Conservation (phyloP, 2,329 filamentous ascomycete species). For the Arthrocladium fulminans region DNA sequence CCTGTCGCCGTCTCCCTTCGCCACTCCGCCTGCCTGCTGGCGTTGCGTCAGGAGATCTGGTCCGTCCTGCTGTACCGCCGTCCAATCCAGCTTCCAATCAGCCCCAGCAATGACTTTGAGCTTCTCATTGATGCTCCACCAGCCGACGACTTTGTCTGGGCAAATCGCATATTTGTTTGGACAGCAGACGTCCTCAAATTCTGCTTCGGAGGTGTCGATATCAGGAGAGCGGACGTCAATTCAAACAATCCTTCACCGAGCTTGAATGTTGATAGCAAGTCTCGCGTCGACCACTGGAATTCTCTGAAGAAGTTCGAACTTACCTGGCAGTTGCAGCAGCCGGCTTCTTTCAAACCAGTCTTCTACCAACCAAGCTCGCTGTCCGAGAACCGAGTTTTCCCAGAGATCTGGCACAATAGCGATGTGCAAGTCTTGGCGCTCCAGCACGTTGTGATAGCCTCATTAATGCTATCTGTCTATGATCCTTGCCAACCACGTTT, state of each 20-base stretch:
- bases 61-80: slow-evolving; percentile 36
- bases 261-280: neutral
- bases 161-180: slow-evolving; percentile 53
- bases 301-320: neutral
- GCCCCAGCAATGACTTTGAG: slow-evolving; percentile 26
- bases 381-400: slow-evolving; percentile 38
- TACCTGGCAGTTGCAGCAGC: slow-evolving; percentile 1
- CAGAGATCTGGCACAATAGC: slow-evolving; percentile 49
- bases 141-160: slow-evolving; percentile 28
- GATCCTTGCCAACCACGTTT: slow-evolving; percentile 47
- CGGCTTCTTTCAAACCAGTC: slow-evolving; percentile 45
- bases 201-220: slow-evolving; percentile 40
- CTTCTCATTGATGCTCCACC: slow-evolving; percentile 19
- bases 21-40: slow-evolving; percentile 40
- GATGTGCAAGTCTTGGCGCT: slow-evolving; percentile 52
- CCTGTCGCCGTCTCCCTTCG: slow-evolving; percentile 26
- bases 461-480: slow-evolving; percentile 48
- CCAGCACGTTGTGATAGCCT: slow-evolving; percentile 51
- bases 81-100: slow-evolving; percentile 31
- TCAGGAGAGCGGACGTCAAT: neutral
- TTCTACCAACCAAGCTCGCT: slow-evolving; percentile 34
- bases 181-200: slow-evolving; percentile 56
- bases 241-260: slow-evolving; percentile 1
- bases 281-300: neutral
- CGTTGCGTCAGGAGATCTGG: slow-evolving; percentile 43